These are phyloP conservation scores for Jaenimonas drosophilae DNA, from an alignment of 208 protist species.

Conservation along the genomic window DNA sequence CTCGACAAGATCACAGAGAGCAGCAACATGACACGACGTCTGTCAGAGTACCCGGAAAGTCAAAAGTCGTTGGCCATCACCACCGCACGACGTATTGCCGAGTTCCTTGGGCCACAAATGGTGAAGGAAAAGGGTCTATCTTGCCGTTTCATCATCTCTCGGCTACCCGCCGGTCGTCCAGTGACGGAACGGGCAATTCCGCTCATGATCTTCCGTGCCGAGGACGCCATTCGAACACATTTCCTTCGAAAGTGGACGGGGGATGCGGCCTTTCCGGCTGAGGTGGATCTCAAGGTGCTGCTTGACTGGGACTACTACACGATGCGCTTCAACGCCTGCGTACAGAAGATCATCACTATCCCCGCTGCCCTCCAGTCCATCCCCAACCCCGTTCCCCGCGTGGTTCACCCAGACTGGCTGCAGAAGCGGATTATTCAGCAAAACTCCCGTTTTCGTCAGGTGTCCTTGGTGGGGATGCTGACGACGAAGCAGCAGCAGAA, in stretches of 20 bases:
- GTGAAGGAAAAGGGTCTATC: constrained; percentile 96
- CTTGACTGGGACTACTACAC: constrained; percentile 99
- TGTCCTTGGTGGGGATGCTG: constrained; percentile 56
- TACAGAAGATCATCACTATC: constrained; percentile 99
- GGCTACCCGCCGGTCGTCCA: constrained; percentile 89
- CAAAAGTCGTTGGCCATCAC: constrained; percentile 99
- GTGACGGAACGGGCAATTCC: constrained; percentile 98
- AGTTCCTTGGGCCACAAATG: constrained; percentile 98
- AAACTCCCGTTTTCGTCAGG: constrained; percentile 69
- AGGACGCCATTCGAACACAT: constrained; percentile 72
- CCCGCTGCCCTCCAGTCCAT: constrained; percentile 97
- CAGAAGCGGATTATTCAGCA: constrained; percentile 81
- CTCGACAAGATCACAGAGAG: constrained; percentile 97
- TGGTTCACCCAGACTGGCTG: constrained; percentile 98
- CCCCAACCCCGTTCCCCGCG: constrained; percentile 95
- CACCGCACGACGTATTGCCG: constrained; percentile 94
- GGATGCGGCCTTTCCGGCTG: constrained; percentile 41
- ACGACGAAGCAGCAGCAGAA: constrained; percentile 8
- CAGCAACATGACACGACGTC: constrained; percentile 93
- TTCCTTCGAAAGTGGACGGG: constrained; percentile 96
- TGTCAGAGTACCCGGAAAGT: constrained; percentile 95
- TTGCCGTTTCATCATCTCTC: constrained; percentile 97
- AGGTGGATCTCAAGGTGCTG: constrained; percentile 85
- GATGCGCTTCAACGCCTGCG: constrained; percentile 89
- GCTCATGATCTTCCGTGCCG: constrained; percentile 94